Percentiles rank a stretch among this genome's conserved stretches.
Conservation (phyloP, 805 yeast species). For the Blastobotrys parvus region DNA sequence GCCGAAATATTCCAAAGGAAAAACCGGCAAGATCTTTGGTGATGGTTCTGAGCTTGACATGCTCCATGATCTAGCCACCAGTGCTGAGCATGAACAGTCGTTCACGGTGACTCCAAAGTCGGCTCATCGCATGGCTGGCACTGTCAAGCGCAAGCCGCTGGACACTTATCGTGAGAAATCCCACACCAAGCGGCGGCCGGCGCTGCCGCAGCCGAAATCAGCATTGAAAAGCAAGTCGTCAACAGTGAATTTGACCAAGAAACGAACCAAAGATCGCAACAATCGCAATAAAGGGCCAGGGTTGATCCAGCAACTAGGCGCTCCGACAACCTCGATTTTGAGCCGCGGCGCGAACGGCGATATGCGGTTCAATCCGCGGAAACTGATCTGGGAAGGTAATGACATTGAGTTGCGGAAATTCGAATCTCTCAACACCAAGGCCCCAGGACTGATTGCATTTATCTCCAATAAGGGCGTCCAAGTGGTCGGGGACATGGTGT, state of each 20-base stretch:
- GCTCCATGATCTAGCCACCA: slow-evolving; percentile 19
- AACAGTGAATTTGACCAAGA: neutral
- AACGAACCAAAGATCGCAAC: slow-evolving; percentile 2
- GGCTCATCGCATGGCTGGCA: neutral
- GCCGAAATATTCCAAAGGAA: slow-evolving; percentile 6
- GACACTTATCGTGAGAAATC: slow-evolving; percentile 12
- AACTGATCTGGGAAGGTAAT: slow-evolving; percentile 57
- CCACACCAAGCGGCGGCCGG: neutral
- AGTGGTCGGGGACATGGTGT: slow-evolving; percentile 47
- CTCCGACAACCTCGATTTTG: slow-evolving; percentile 10
- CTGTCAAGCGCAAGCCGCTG: slow-evolving; percentile 4
- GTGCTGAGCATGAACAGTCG: slow-evolving; percentile 9
- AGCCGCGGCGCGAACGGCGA: slow-evolving; percentile 24
- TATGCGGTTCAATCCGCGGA: slow-evolving; percentile 47
- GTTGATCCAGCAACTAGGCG: slow-evolving; percentile 17
- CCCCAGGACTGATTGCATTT: slow-evolving; percentile 29
- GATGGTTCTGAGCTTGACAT: slow-evolving; percentile 24
- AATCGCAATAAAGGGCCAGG: slow-evolving; percentile 8
- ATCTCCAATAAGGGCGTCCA: slow-evolving; percentile 33
- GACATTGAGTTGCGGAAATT: slow-evolving; percentile 48
- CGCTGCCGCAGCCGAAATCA: slow-evolving; percentile 6
- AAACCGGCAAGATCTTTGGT: slow-evolving; percentile 12
- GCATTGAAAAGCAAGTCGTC: slow-evolving; percentile 4
- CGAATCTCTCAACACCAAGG: slow-evolving; percentile 29
- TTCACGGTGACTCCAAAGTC: slow-evolving; percentile 12